Percentiles rank a stretch among this genome's conserved stretches.
Conservation (phyloP, 192 early-diverging fungal species). For the Mortierella alpina region DNA sequence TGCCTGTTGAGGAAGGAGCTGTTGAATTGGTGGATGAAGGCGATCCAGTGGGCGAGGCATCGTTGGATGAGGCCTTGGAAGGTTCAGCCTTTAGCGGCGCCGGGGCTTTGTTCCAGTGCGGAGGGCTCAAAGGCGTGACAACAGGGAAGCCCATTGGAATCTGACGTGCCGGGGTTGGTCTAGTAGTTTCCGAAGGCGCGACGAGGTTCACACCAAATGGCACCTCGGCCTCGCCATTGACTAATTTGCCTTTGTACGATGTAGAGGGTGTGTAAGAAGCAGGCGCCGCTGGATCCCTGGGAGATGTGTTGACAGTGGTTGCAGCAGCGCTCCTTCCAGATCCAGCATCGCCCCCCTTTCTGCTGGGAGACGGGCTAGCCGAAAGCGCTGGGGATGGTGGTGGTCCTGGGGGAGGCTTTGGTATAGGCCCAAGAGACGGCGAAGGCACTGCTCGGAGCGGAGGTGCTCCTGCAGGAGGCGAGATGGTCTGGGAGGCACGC, state of each 20-base stretch:
- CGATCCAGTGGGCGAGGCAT: constrained; percentile 18
- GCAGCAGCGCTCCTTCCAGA: not conserved
- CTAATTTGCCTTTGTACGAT: constrained; percentile 2
- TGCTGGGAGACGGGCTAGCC: not conserved
- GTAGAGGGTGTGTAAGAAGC: constrained; percentile 8
- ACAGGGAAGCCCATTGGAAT: constrained; percentile 51
- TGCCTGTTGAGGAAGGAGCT: constrained; percentile 11
- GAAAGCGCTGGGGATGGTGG: constrained; percentile 20
- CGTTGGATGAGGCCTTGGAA: not conserved
- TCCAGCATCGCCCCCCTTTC: not conserved
- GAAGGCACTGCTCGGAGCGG: constrained; percentile 9
- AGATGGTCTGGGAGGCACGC: constrained; percentile 37
- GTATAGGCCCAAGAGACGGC: constrained; percentile 15
- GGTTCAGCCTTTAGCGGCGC: constrained; percentile 1
- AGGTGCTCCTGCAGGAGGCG: constrained; percentile 29
- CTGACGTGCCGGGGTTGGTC: constrained; percentile 42
- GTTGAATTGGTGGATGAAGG: constrained; percentile 15
- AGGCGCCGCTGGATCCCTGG: constrained; percentile 3
- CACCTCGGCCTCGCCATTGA: not conserved
- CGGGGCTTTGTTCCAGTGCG: constrained; percentile 26
- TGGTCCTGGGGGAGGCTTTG: constrained; percentile 34
- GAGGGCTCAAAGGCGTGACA: constrained; percentile 39
- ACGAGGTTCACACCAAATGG: too few relatives aligned
- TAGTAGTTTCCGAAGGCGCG: constrained; percentile 12
- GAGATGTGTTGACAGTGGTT: not conserved